Conservation (phyloP, 352 stramenopile species). For the Globisporangium camurandrum region DNA sequence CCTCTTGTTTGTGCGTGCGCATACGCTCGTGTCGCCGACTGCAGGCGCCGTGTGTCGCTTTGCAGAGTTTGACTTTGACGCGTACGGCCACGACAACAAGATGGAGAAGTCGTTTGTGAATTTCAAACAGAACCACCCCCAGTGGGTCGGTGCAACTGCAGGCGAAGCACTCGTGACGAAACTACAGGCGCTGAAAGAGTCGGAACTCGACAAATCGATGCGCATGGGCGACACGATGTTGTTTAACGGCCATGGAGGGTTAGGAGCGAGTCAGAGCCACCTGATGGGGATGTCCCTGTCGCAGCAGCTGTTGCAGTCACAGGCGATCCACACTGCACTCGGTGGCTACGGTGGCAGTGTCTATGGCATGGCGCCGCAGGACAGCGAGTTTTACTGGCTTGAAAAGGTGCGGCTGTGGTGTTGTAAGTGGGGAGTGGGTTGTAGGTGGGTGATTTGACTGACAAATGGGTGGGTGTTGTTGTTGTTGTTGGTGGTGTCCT, state of each 20-base stretch:
- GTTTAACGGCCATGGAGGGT: conserved; percentile 60
- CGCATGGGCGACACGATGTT: conserved; percentile 77
- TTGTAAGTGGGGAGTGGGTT: background rate
- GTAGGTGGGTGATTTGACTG: background rate
- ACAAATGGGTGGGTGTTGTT: background rate
- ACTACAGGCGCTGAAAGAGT: conserved; percentile 62
- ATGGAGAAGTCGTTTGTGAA: conserved; percentile 98
- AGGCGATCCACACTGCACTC: conserved; percentile 76
- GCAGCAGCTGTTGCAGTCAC: conserved; percentile 82
- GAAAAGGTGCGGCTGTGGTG: conserved; percentile 54
- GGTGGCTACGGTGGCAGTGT: conserved; percentile 28
- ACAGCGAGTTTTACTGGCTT: conserved; percentile 87
- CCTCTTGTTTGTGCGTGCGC: conserved; percentile 90
- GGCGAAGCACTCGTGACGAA: conserved; percentile 67
- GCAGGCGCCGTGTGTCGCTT: conserved; percentile 93
- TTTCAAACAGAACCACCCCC: conserved; percentile 91
- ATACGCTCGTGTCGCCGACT: conserved; percentile 89
- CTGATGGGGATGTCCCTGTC: conserved; percentile 57
- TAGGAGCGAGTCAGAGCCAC: conserved; percentile 10
- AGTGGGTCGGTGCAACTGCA: conserved; percentile 70
- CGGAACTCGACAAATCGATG: conserved; percentile 86
- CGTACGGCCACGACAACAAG: conserved; percentile 90
- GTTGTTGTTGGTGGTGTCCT: conserved; percentile 9
- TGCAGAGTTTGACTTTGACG: conserved; percentile 96
- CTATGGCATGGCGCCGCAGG: conserved; percentile 42